Conservation (phyloP, 139 green algal species). For the Chlamydomonas urium region DNA sequence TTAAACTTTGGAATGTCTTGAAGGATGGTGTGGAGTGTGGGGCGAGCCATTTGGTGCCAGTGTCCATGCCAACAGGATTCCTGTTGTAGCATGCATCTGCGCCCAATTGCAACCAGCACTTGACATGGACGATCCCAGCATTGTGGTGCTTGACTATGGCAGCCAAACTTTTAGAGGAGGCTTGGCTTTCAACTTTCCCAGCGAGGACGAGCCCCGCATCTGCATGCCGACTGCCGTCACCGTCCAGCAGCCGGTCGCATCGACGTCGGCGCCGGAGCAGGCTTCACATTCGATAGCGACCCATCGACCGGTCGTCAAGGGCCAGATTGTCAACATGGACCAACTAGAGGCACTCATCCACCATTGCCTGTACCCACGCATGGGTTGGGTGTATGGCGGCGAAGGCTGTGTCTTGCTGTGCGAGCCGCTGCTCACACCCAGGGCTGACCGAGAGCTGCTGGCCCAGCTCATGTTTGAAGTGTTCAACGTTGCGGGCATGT, state of each 20-base stretch:
- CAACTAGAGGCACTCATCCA: conserved; percentile 66
- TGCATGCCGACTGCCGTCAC: too few relatives aligned
- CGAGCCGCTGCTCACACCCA: conserved; percentile 63
- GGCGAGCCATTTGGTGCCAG: too few relatives aligned
- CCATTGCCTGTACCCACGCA: conserved; percentile 59
- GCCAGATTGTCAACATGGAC: conserved; percentile 54
- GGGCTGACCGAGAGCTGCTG: conserved; percentile 64
- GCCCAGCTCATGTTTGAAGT: conserved; percentile 77
- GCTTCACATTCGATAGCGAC: too few relatives aligned
- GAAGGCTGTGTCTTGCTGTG: conserved; percentile 66
- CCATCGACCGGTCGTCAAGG: too few relatives aligned
- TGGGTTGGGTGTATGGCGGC: conserved; percentile 64
- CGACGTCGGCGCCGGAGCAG: too few relatives aligned
- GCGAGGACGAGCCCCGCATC: conserved; percentile 56
- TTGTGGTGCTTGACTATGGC: conserved; percentile 61
- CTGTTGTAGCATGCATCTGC: too few relatives aligned
- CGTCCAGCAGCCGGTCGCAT: too few relatives aligned
- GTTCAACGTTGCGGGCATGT: conserved; percentile 66
- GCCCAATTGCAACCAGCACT: too few relatives aligned
- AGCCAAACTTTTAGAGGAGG: conserved; percentile 65
- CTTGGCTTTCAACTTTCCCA: conserved; percentile 50
- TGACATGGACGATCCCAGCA: too few relatives aligned
- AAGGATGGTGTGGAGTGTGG: too few relatives aligned
- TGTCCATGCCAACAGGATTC: too few relatives aligned
- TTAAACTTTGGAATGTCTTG: too few relatives aligned